Evolutionary conservation across 176 grass and related monocot species (phyloP).

Genomic region (Hyparrhenia diplandra): DNA sequence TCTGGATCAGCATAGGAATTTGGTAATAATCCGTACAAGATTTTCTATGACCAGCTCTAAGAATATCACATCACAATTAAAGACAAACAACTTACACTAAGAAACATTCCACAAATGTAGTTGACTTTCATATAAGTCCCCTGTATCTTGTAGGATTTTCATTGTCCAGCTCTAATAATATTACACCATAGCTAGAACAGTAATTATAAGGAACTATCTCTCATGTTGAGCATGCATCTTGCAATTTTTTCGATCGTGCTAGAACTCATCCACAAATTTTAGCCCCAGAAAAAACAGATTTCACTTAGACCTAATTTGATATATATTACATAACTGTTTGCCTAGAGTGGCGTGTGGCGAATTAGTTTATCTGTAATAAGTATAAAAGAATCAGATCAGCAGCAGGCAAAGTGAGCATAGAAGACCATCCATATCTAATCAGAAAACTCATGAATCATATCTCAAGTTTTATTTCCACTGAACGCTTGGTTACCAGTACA

Average conservation of each 20-base stretch:
- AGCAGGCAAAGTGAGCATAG: neutral
- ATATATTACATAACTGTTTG: neutral
- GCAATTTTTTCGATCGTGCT: neutral
- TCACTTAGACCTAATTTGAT: too few species aligned
- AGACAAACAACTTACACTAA: neutral
- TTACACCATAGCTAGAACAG: neutral
- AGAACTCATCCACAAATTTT: neutral
- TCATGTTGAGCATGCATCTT: neutral
- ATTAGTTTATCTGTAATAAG: neutral
- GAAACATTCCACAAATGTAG: too few species aligned
- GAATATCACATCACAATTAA: neutral
- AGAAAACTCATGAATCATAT: neutral
- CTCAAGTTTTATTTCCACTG: constrained; percentile 29
- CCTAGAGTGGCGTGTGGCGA: neutral
- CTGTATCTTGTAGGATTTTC: neutral
- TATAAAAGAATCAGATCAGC: neutral
- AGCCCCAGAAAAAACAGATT: neutral
- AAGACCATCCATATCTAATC: neutral
- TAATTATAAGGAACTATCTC: neutral
- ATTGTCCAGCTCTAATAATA: neutral
- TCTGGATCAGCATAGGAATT: neutral
- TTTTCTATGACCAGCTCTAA: neutral
- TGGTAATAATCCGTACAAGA: neutral
- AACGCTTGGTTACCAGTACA: constrained; percentile 23
- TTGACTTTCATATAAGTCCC: neutral